Base-by-base conservation (phyloP, 2,329 filamentous ascomycete species). In the Pseudocercospora fuligena region DNA sequence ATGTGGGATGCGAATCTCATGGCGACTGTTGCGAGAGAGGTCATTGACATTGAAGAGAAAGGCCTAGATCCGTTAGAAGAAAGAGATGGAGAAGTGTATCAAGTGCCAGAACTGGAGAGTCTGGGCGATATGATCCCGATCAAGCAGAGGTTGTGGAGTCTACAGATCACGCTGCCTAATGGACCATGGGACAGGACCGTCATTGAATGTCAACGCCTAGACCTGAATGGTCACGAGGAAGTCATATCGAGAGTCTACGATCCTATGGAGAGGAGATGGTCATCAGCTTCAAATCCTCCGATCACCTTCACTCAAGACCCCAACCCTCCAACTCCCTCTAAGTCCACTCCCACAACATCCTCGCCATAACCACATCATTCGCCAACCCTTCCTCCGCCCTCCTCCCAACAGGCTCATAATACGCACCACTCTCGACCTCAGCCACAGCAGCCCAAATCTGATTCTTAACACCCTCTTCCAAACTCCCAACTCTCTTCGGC, bases 331-430 rank as follows among this genome's bases (percentile, higher is more conserved):
- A 47, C 66, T 73, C 69, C 31, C 69, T 66, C 63, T 76, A 66
- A 14, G 71, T 75, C 75, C 75, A 77, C 16, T 72, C 76, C 78
- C 79, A 81, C 49, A 80, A 59, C 60, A 74, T 70, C 31, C 66
- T 66, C 46, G 75, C 76, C 36, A 80, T 61, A 36, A 74, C 66
- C 64, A 71, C 70, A 69, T 81, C 73, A 21, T 57, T 47, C 51
- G 73, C 76, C 14, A 72, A 65, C 51, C 58, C 60, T 1, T 72
- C 73, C 36, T 67, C 65, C 19, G 68, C 74, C 2, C 75, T 78
- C 29, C 79, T 73, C 7, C 54, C 54, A 36, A 23, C 21, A 27
- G 80, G 79, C 51, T 79, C 74, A 59, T 80, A 82, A 60, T 80
- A 81, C 49, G 69, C 70, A 1, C 78, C 80, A 63, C 66, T 74